phyloP scores from a whole-genome alignment of 805 yeast genomes.

The Cyberlindnera subsufficiens region DNA sequence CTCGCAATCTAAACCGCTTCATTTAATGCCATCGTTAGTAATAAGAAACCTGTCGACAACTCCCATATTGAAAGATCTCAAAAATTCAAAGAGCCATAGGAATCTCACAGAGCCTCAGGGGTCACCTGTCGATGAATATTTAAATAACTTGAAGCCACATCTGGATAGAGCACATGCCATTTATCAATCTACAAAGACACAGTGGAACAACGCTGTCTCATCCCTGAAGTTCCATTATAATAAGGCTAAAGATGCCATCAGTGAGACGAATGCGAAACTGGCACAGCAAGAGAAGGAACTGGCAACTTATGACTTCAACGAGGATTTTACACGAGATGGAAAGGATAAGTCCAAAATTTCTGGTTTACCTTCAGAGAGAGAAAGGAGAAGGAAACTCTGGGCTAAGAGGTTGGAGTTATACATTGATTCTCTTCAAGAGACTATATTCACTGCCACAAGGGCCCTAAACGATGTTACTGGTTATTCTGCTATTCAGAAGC shows the following conservation, averaged over 20 bases:
- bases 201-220: conserved; percentile 6
- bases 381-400: conserved; percentile 33
- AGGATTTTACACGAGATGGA: conserved; percentile 23
- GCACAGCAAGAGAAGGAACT: conserved; percentile 31
- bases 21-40: too few relatives aligned
- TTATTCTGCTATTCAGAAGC: conserved; percentile 68
- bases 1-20: too few relatives aligned
- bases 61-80: too few relatives aligned
- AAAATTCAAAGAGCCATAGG: too few relatives aligned
- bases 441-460: conserved; percentile 54
- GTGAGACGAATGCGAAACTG: conserved; percentile 30
- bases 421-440: conserved; percentile 49
- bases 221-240: conserved; percentile 17
- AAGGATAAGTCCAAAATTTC: conserved; percentile 22
- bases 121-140: conserved; percentile 8
- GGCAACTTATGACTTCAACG: conserved; percentile 29
- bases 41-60: not conserved
- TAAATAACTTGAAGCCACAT: conserved; percentile 16
- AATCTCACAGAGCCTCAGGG: not conserved
- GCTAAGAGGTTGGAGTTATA: conserved; percentile 41
- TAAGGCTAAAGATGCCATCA: conserved; percentile 30
- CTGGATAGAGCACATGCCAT: conserved; percentile 13
- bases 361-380: conserved; percentile 42
- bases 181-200: conserved; percentile 13
- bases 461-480: conserved; percentile 90